Evolutionary conservation across 1,139 yeast genomes (phyloP).

Genomic region (Zygosaccharomyces pseudobailii): DNA sequence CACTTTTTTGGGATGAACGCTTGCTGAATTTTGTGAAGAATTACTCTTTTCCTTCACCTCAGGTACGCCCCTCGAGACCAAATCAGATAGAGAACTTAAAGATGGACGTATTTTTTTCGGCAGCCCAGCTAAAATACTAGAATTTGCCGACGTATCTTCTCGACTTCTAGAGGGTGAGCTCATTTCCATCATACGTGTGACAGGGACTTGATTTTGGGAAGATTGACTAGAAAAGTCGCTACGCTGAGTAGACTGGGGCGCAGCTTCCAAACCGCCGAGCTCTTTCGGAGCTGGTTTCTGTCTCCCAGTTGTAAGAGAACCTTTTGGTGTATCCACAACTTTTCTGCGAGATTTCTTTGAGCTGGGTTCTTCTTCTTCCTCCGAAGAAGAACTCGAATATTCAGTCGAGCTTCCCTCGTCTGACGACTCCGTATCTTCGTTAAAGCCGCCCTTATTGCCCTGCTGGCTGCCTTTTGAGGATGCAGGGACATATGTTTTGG

Average conservation of each 20-base stretch:
- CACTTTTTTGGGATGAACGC: constrained; percentile 22
- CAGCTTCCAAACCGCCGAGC: constrained; percentile 14
- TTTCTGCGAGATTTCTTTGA: constrained; percentile 32
- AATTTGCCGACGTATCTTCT: constrained; percentile 9
- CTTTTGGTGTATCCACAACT: constrained; percentile 38
- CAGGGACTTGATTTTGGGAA: constrained; percentile 18
- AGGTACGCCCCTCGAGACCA: constrained; percentile 57
- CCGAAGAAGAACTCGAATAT: constrained; percentile 20
- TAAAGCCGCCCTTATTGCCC: constrained; percentile 10
- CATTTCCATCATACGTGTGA: constrained; percentile 18
- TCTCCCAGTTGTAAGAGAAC: constrained; percentile 20
- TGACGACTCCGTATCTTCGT: constrained; percentile 18
- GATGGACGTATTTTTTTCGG: constrained; percentile 35
- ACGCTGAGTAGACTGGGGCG: constrained; percentile 20
- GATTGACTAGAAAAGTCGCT: constrained; percentile 6
- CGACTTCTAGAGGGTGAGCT: constrained; percentile 13
- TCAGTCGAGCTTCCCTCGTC: constrained; percentile 16
- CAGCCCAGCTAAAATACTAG: constrained; percentile 15
- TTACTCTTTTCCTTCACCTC: constrained; percentile 48
- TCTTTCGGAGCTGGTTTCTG: constrained; percentile 3
- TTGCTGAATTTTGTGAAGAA: constrained; percentile 39
- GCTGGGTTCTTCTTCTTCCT: constrained; percentile 24
- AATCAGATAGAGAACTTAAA: constrained; percentile 52
- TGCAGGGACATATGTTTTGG: constrained; percentile 13
- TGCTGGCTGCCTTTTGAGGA: constrained; percentile 10